phyloP scores from a whole-genome alignment of 441 rosid genomes.

The Populus trichocarpa region DNA sequence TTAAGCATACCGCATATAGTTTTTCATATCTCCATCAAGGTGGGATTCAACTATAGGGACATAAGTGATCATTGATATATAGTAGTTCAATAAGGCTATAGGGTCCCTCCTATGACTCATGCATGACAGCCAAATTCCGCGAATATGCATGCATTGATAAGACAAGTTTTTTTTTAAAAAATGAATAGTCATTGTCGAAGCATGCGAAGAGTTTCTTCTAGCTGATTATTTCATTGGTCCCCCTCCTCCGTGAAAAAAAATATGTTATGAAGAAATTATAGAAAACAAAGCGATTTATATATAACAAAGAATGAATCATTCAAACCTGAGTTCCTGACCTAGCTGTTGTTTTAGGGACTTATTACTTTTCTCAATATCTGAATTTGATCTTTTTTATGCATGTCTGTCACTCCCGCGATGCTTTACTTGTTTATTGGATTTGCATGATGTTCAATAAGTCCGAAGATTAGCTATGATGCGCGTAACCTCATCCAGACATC shows the following conservation, averaged over 20 bases:
- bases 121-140: slow-evolving; percentile 21
- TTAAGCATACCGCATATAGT: not conserved
- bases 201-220: slow-evolving; percentile 18
- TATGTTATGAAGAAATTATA: too few species aligned
- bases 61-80: not conserved
- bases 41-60: not conserved
- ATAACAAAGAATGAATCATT: too few species aligned
- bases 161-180: slow-evolving; percentile 15
- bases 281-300: too few species aligned
- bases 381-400: fast-evolving
- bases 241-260: too few species aligned
- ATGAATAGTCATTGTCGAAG: slow-evolving; percentile 32
- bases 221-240: too few species aligned
- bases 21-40: not conserved
- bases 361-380: too few species aligned
- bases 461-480: too few species aligned
- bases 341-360: fast-evolving
- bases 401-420: too few species aligned
- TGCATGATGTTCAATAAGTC: too few species aligned
- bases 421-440: too few species aligned
- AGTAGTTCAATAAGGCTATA: not conserved
- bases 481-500: too few species aligned
- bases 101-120: slow-evolving; percentile 14
- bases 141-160: slow-evolving; percentile 22
- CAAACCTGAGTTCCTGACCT: too few species aligned